Evolutionary conservation across 83 land plant genomes (phyloP).

Genomic region (Diphasiastrum complanatum): DNA sequence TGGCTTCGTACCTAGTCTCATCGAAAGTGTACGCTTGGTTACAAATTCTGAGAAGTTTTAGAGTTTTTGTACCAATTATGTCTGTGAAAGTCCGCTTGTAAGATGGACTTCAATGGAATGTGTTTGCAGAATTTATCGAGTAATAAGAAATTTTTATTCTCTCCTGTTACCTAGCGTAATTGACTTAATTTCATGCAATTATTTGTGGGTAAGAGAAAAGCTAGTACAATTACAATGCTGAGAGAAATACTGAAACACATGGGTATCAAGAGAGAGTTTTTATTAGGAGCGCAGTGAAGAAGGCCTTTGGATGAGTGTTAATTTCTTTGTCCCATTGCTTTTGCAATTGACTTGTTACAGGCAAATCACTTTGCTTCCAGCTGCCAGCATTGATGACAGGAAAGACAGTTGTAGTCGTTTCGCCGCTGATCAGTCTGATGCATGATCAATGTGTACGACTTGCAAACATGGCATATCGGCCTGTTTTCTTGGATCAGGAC

Average conservation of each 20-base stretch:
- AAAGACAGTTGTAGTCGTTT: slow-evolving; percentile 76
- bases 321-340: neutral
- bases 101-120: too few relatives aligned
- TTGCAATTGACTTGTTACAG: slow-evolving; percentile 35
- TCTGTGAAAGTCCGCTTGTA: too few relatives aligned
- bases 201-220: neutral
- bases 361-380: slow-evolving; percentile 84
- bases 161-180: neutral
- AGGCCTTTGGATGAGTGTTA: neutral
- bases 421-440: slow-evolving; percentile 91
- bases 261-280: too few relatives aligned
- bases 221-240: too few relatives aligned
- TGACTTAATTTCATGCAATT: neutral
- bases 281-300: neutral
- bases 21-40: neutral
- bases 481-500: slow-evolving; percentile 84
- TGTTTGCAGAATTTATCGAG: too few relatives aligned
- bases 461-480: slow-evolving; percentile 65
- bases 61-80: too few relatives aligned
- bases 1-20: neutral
- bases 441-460: slow-evolving; percentile 81
- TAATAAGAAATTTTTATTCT: too few relatives aligned
- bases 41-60: neutral
- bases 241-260: too few relatives aligned
- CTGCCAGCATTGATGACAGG: slow-evolving; percentile 71